These are phyloP conservation scores for Yamadazyma phyllophila DNA, from an alignment of 805 yeast species.

Conservation along the genomic window DNA sequence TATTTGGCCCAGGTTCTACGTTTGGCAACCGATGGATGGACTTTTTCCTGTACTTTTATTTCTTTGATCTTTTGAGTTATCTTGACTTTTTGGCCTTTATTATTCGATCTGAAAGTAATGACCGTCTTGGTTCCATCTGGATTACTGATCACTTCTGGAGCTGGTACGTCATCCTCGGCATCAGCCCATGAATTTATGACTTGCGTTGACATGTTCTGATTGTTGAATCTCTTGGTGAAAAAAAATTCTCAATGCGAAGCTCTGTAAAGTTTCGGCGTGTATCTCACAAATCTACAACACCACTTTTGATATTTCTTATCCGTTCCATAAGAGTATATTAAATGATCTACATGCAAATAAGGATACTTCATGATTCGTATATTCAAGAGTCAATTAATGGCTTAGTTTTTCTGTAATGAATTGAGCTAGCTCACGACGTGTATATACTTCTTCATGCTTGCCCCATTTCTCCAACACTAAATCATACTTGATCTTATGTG, in stretches of 20 bases:
- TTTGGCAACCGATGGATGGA: conserved; percentile 80
- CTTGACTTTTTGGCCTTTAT: conserved; percentile 79
- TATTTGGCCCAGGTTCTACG: conserved; percentile 87
- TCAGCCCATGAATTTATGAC: conserved; percentile 65
- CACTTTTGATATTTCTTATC: no score
- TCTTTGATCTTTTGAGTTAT: conserved; percentile 83
- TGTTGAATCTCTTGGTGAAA: conserved; percentile 3
- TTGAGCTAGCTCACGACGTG: conserved; percentile 35
- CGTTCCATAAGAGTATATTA: no score
- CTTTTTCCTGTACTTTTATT: conserved; percentile 73
- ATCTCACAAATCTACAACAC: background rate
- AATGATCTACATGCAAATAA: background rate
- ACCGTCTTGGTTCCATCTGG: conserved; percentile 90
- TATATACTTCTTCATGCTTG: conserved; percentile 63
- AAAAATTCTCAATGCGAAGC: conserved; percentile 11
- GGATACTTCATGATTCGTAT: background rate
- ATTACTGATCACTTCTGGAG: conserved; percentile 73
- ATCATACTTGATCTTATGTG: conserved; percentile 1
- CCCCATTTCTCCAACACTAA: conserved; percentile 46
- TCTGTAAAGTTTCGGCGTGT: background rate
- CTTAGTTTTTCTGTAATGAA: conserved; percentile 6
- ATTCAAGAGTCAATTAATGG: background rate
- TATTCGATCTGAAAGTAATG: conserved; percentile 69
- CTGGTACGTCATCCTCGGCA: conserved; percentile 67
- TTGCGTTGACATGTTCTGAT: conserved; percentile 26